Conservation (phyloP, 495 filamentous ascomycete genomes). For the Penicillium alfredii region DNA sequence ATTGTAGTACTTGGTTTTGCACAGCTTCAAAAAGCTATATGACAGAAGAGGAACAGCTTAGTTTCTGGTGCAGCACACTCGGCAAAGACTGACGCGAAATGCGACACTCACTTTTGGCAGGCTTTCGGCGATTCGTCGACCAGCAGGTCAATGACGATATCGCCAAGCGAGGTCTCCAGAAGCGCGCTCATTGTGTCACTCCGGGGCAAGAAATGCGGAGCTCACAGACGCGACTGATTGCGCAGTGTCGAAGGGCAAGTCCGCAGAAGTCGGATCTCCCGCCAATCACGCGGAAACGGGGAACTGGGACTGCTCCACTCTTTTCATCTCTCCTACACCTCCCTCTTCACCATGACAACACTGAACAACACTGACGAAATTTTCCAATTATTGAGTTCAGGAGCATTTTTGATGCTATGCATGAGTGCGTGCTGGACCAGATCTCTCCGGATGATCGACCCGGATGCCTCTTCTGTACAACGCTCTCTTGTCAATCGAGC, state of each 20-base stretch:
- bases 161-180: slow-evolving; percentile 84
- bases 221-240: too few species aligned
- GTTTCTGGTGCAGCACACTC: slow-evolving; percentile 41
- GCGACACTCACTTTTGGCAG: slow-evolving; percentile 75
- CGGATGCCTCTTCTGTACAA: slow-evolving; percentile 28
- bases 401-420: slow-evolving; percentile 15
- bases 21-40: slow-evolving; percentile 89
- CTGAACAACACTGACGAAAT: too few species aligned
- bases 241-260: too few species aligned
- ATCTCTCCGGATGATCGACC: slow-evolving; percentile 27
- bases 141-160: slow-evolving; percentile 88
- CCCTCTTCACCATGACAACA: too few species aligned
- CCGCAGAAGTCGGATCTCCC: too few species aligned
- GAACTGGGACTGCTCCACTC: too few species aligned
- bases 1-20: slow-evolving; percentile 98
- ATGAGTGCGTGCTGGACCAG: too few species aligned
- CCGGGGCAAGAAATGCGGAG: slow-evolving; percentile 2
- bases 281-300: too few species aligned
- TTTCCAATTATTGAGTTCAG: slow-evolving; percentile 4
- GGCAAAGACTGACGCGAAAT: too few species aligned
- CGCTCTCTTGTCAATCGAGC: slow-evolving; percentile 30
- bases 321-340: too few species aligned
- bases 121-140: slow-evolving; percentile 80
- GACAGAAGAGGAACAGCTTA: slow-evolving; percentile 41
- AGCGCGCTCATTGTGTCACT: slow-evolving; percentile 75